phyloP scores from a whole-genome alignment of 192 early-diverging fungal species.

The Chytriomyces hyalinus region DNA sequence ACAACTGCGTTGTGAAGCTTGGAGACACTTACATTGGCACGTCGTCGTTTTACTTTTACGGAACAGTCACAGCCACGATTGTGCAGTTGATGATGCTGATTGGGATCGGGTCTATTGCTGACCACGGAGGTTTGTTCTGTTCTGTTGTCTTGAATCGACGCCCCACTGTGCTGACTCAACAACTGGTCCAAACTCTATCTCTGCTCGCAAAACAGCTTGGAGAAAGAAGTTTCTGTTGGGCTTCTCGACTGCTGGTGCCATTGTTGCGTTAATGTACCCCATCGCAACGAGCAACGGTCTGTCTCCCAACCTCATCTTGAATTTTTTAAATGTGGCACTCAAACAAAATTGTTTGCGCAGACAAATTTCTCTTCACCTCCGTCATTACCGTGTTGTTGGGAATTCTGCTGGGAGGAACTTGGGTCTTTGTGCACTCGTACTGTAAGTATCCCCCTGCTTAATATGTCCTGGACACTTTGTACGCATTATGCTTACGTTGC shows the following conservation, averaged over 20 bases:
- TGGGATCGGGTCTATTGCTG: conserved; percentile 43
- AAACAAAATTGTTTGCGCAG: too few species aligned
- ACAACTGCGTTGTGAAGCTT: conserved; percentile 35
- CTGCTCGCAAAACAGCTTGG: not conserved
- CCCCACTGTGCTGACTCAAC: not conserved
- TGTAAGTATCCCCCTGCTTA: not conserved
- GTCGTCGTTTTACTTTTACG: conserved; percentile 41
- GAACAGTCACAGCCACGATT: conserved; percentile 36
- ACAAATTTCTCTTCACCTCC: not conserved
- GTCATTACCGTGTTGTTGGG: conserved; percentile 26
- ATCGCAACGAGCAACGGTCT: not conserved
- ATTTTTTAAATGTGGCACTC: too few species aligned
- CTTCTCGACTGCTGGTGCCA: conserved; percentile 27
- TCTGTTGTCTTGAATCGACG: not conserved
- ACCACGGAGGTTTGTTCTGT: conserved; percentile 39
- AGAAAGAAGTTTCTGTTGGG: conserved; percentile 35
- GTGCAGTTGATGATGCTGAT: conserved; percentile 42
- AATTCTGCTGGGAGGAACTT: conserved; percentile 30
- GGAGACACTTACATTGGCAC: conserved; percentile 35
- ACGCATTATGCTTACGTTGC: not conserved
- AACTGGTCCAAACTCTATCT: not conserved
- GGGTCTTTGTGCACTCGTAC: conserved; percentile 36
- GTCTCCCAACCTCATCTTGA: too few species aligned
- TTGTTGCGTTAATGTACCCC: conserved; percentile 13
- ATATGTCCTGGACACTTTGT: not conserved